Percentiles rank a stretch among this genome's conserved stretches.
Conservation (phyloP, 352 stramenopile species). For the Pilasporangium apinafurcum region DNA sequence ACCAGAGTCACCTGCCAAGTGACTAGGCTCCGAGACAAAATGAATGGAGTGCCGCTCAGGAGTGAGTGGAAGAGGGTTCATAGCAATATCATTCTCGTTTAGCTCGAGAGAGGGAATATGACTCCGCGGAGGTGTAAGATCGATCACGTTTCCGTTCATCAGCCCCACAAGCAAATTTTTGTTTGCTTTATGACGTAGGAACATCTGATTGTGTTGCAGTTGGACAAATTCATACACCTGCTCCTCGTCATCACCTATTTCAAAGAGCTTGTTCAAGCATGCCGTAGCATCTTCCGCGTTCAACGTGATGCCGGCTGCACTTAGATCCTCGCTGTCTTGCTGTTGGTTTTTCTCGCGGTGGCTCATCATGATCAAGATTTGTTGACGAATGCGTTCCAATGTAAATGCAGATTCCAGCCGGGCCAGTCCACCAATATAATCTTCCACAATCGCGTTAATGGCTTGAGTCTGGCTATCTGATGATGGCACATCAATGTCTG, state of each 20-base stretch:
- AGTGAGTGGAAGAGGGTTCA: background rate
- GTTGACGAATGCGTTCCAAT: slow-evolving; percentile 59
- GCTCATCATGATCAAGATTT: slow-evolving; percentile 43
- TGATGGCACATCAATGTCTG: background rate
- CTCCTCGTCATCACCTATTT: slow-evolving; percentile 19
- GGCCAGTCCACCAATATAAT: slow-evolving; percentile 32
- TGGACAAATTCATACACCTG: slow-evolving; percentile 41
- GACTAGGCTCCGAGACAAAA: slow-evolving; percentile 54
- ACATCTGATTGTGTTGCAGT: slow-evolving; percentile 25
- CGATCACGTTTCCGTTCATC: slow-evolving; percentile 22
- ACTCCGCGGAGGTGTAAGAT: slow-evolving; percentile 7
- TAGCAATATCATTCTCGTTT: background rate
- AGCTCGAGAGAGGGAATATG: background rate
- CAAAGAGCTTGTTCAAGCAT: slow-evolving; percentile 25
- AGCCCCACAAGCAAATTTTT: slow-evolving; percentile 42
- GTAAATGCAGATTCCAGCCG: slow-evolving; percentile 44
- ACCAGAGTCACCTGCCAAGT: slow-evolving; percentile 19
- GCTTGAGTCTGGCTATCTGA: background rate
- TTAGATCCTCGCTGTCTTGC: background rate
- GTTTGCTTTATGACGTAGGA: slow-evolving; percentile 36
- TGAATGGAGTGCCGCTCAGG: slow-evolving; percentile 11
- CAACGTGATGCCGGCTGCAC: slow-evolving; percentile 1
- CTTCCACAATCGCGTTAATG: slow-evolving; percentile 8
- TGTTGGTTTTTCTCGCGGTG: slow-evolving; percentile 4
- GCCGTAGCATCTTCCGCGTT: slow-evolving; percentile 21